phyloP scores from a whole-genome alignment of 352 stramenopile species.

The Phytopythium cucurbitacearum region DNA sequence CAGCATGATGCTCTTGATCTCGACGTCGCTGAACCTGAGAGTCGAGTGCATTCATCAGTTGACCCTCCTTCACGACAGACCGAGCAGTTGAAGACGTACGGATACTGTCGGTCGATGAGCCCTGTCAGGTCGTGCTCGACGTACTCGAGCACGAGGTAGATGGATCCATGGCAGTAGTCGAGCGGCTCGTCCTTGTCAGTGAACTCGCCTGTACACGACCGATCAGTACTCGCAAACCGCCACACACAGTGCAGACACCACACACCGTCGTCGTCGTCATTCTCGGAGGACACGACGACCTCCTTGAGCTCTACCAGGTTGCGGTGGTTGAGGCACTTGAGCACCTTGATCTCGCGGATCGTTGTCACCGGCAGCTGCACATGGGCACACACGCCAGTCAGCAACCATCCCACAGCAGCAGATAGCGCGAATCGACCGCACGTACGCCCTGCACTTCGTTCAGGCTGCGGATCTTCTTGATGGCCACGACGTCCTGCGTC shows the following conservation, averaged over 20 bases:
- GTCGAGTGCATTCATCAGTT: background rate
- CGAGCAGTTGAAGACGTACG: conserved; percentile 27
- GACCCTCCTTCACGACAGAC: background rate
- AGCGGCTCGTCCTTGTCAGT: conserved; percentile 80
- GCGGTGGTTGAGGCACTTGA: conserved; percentile 94
- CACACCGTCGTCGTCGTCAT: conserved; percentile 78
- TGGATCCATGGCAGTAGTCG: conserved; percentile 84
- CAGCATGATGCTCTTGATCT: conserved; percentile 87
- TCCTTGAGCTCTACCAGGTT: conserved; percentile 96
- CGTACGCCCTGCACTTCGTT: conserved; percentile 87
- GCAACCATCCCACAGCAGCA: background rate
- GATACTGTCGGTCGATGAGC: conserved; percentile 81
- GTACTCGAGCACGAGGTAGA: conserved; percentile 87
- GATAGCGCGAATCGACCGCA: conserved; percentile 3
- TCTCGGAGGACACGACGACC: conserved; percentile 89
- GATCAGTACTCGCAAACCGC: background rate
- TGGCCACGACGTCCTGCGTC: conserved; percentile 82
- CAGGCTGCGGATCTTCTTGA: conserved; percentile 89
- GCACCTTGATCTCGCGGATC: conserved; percentile 98
- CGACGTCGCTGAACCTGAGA: conserved; percentile 71
- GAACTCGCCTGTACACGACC: conserved; percentile 43
- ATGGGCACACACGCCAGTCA: conserved; percentile 3
- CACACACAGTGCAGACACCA: background rate
- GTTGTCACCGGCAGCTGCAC: conserved; percentile 91
- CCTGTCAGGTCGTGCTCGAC: conserved; percentile 88